Evolutionary conservation across 164 flowering plant species (phyloP), one percentile per base, ranked within the genome.

Genomic region (Magnolia sinica): DNA sequence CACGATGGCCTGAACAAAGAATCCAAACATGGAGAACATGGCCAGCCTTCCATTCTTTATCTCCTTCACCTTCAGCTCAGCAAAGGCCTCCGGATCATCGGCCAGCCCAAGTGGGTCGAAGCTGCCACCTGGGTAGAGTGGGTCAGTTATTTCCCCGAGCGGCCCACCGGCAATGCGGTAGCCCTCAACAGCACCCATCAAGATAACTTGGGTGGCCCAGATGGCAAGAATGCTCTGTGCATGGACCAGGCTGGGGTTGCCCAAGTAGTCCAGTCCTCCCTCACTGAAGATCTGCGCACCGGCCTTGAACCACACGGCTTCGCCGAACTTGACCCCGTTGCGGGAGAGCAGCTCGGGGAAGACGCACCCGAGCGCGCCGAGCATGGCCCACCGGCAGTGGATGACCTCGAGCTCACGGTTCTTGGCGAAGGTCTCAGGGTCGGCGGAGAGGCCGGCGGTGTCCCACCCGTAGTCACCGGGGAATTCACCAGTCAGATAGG

Each of bases 261-360:
- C 45, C 3, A 37, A 37, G 45, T 37, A 37, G 74, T 76, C 79
- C 58, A 76, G 68, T 11, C 79, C 79, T n/a, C 79, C 79, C 79
- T 76, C 79, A 27, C 79, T 76, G 49, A 76, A 76, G 68, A 76
- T 76, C 63, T 76, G 74, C 0, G 79, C 66, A 11, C 79, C 79
- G 23, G 79, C 79, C 70, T 76, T 76, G 79, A 76, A 76, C 79
- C 79, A 76, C 59, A 76, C 74, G 19, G 79, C 79, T 70, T 76
- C 79, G 24, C 79, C 79, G 27, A 76, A 76, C 79, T 76, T 76
- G 74, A 76, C 79, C 1, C 79, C 79, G 49, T 76, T 76, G 59
- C 79, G 73, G 49, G 79, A 58, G 50, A 76, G 79, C 22, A 76
- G 74, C 79, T 76, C 79, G 0, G 79, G 79, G 79, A 76, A 76